These are phyloP conservation scores for Diutina siamensis DNA, from an alignment of 1,139 yeast species.

Conservation along the genomic window DNA sequence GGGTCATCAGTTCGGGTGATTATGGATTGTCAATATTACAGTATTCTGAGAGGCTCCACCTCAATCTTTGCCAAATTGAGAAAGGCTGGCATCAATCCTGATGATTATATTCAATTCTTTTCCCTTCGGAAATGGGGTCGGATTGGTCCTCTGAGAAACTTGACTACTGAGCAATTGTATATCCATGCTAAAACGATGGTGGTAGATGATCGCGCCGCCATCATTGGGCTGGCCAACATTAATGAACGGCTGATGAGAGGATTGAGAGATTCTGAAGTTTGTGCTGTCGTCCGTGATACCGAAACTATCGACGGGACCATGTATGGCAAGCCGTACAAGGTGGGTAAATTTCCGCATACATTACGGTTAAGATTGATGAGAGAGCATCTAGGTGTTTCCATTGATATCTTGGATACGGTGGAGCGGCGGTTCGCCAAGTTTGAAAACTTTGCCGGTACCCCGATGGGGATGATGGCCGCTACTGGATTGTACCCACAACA, in stretches of 20 bases:
- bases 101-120: conserved; percentile 82
- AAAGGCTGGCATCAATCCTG: conserved; percentile 75
- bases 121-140: conserved; percentile 94
- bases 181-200: conserved; percentile 88
- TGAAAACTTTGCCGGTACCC: conserved; percentile 41
- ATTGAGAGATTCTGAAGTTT: conserved; percentile 85
- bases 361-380: conserved; percentile 87
- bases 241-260: conserved; percentile 96
- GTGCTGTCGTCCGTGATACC: conserved; percentile 76
- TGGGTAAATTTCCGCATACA: conserved; percentile 83
- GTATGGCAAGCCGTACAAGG: conserved; percentile 74
- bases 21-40: conserved; percentile 93
- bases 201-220: conserved; percentile 89
- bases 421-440: conserved; percentile 62
- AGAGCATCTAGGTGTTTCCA: conserved; percentile 90
- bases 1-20: conserved; percentile 91
- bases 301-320: conserved; percentile 62
- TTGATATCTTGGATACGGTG: conserved; percentile 74
- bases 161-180: conserved; percentile 86
- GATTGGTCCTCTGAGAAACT: conserved; percentile 61
- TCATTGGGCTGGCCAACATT: conserved; percentile 93
- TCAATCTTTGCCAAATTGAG: conserved; percentile 78
- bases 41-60: conserved; percentile 85
- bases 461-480: conserved; percentile 31
- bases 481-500: conserved; percentile 26